These are phyloP conservation scores for Phytophthora pseudosyringae DNA, from an alignment of 352 stramenopile genomes.

Conservation along the genomic window DNA sequence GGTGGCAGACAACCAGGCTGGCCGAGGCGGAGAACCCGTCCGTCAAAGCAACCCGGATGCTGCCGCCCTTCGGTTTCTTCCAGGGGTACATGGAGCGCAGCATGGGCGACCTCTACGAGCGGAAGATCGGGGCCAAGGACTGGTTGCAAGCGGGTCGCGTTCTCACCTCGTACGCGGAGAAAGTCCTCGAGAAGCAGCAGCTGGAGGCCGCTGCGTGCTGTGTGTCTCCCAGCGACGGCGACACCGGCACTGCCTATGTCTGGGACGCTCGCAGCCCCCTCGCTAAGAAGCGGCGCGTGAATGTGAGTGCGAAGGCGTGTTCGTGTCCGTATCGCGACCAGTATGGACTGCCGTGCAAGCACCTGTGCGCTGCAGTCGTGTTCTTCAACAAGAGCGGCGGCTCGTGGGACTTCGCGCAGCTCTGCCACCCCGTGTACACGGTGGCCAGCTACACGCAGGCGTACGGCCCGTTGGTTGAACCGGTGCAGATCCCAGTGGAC, in stretches of 20 bases:
- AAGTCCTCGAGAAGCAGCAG: constrained; percentile 38
- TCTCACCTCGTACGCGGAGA: constrained; percentile 46
- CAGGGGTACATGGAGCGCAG: constrained; percentile 56
- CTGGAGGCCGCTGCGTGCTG: constrained; percentile 42
- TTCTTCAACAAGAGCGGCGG: constrained; percentile 51
- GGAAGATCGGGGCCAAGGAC: constrained; percentile 46
- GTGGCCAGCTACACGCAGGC: constrained; percentile 38
- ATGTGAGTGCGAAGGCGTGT: constrained; percentile 38
- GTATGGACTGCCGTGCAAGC: constrained; percentile 47
- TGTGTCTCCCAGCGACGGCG: constrained; percentile 49
- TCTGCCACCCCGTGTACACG: constrained; percentile 44
- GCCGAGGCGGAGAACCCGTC: constrained; percentile 27
- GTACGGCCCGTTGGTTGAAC: constrained; percentile 34
- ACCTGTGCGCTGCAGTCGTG: constrained; percentile 39
- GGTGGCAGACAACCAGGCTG: constrained; percentile 44
- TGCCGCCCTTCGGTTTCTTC: constrained; percentile 54
- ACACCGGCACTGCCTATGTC: constrained; percentile 47
- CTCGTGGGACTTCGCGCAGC: constrained; percentile 41
- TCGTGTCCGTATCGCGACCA: constrained; percentile 48
- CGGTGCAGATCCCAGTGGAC: constrained; percentile 50
- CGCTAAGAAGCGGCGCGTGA: constrained; percentile 50
- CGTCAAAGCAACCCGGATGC: constrained; percentile 24
- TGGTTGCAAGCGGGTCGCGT: constrained; percentile 29
- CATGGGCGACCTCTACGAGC: constrained; percentile 46
- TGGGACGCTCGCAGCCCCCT: constrained; percentile 35